Conservation (phyloP, 345 rosid genomes). For the Punica granatum region DNA sequence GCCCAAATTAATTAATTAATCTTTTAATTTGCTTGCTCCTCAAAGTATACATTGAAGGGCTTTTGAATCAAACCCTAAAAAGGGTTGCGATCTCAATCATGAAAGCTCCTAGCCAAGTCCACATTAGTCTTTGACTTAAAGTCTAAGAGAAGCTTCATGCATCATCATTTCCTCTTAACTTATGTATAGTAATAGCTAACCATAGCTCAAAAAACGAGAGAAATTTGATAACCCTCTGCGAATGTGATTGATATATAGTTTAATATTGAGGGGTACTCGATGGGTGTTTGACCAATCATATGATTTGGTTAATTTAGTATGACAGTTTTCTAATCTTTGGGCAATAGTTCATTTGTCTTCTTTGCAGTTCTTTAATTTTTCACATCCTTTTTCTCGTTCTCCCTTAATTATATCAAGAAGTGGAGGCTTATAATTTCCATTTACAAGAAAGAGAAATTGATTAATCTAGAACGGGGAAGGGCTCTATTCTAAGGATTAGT, state of each 20-base stretch:
- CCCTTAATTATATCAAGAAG: background rate
- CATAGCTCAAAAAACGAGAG: too few species aligned
- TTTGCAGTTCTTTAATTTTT: too few species aligned
- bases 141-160: background rate
- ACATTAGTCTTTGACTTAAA: slow-evolving; percentile 2
- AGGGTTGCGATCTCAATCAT: background rate
- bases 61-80: background rate
- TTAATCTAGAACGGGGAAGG: too few species aligned
- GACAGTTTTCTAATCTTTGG: background rate
- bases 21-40: too few species aligned
- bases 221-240: background rate
- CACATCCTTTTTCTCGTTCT: too few species aligned
- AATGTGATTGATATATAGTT: too few species aligned
- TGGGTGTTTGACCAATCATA: background rate
- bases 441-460: too few species aligned
- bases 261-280: background rate
- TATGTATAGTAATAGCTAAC: too few species aligned
- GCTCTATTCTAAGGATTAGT: too few species aligned
- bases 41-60: background rate
- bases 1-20: too few species aligned
- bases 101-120: background rate
- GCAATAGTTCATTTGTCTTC: background rate
- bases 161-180: background rate
- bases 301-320: background rate
- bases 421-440: too few species aligned